Evolutionary conservation across 345 rosid genomes (phyloP).

Genomic region (Eucalyptus albens): DNA sequence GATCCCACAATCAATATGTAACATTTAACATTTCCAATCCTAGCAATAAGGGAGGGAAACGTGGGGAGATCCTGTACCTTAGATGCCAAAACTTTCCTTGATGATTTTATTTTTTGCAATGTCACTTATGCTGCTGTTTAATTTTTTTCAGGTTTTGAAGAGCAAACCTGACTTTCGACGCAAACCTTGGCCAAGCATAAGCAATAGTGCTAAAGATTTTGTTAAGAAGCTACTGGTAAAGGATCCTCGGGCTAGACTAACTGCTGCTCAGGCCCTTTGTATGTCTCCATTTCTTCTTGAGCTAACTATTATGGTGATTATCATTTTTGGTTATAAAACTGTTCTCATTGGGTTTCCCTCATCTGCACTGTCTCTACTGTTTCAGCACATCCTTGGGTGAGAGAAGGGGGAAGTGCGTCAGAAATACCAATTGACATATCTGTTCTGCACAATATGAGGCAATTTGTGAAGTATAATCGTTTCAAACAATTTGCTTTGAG

Average conservation of each 20-base stretch:
- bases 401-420: constrained; percentile 43
- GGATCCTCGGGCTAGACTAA: constrained; percentile 85
- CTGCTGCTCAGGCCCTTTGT: constrained; percentile 78
- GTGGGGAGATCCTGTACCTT: background rate
- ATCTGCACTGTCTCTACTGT: background rate
- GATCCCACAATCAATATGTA: background rate
- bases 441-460: constrained; percentile 34
- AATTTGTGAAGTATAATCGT: constrained; percentile 39
- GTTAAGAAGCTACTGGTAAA: constrained; percentile 86
- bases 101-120: background rate
- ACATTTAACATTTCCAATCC: background rate
- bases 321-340: background rate
- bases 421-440: constrained; percentile 47
- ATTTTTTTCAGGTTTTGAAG: constrained; percentile 28
- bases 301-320: background rate
- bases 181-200: constrained; percentile 90
- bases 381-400: constrained; percentile 52
- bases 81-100: background rate
- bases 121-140: background rate
- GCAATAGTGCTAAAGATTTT: constrained; percentile 85
- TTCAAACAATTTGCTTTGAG: constrained; percentile 42
- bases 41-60: background rate
- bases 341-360: background rate
- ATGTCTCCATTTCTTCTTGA: background rate
- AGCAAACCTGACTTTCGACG: constrained; percentile 82